Evolutionary conservation across 257 asterid species (phyloP).

Genomic region (Lithospermum erythrorhizon): DNA sequence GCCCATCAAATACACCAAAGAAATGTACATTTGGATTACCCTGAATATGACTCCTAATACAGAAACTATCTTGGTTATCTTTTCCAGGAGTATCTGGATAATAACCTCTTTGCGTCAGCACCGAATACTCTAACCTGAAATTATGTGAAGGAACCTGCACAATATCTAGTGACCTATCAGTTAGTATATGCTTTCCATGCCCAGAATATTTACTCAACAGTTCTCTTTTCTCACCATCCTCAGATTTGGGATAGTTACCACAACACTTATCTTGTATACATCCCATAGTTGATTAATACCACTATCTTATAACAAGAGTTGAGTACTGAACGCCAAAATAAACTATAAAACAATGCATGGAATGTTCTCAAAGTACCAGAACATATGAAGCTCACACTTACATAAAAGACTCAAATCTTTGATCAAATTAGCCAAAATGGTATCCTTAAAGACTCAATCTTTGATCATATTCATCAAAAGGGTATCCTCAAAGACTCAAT

Average conservation of each 20-base stretch:
- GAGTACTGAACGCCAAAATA: no score
- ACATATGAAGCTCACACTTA: neutral
- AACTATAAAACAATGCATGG: neutral
- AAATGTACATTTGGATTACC: constrained; percentile 6
- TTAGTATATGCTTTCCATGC: constrained; percentile 27
- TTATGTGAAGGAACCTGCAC: constrained; percentile 79
- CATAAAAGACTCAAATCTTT: neutral
- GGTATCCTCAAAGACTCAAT: neutral
- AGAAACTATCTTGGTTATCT: constrained; percentile 2
- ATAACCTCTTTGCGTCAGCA: constrained; percentile 67
- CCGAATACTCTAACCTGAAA: constrained; percentile 56
- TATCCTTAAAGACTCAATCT: neutral
- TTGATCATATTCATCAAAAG: neutral
- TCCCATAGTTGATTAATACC: constrained; percentile 44
- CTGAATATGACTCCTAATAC: neutral
- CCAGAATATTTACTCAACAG: constrained; percentile 30
- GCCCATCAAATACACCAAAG: constrained; percentile 7
- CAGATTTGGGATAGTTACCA: constrained; percentile 37
- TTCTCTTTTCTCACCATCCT: constrained; percentile 43
- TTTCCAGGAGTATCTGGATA: constrained; percentile 68
- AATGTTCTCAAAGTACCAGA: no score
- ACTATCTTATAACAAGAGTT: neutral
- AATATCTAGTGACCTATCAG: constrained; percentile 38
- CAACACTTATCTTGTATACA: constrained; percentile 89
- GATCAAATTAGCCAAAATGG: neutral